Conservation (phyloP, 192 early-diverging fungal species). For the Coemansia sp. region DNA sequence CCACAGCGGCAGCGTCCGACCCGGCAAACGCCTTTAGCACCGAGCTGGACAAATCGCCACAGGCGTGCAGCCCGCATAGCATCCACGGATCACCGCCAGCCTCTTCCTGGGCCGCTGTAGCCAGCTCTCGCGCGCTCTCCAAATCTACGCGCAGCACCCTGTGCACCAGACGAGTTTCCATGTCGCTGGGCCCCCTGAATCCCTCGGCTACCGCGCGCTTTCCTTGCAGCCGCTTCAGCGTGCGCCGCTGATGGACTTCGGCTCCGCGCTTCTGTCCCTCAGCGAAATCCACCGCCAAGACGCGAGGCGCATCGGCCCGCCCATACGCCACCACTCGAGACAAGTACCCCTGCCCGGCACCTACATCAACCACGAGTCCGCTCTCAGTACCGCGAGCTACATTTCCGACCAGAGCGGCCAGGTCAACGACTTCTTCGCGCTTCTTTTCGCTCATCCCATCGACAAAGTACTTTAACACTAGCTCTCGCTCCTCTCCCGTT, state of each 20-base stretch:
- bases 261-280: conserved; percentile 40
- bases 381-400: conserved; percentile 15
- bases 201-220: conserved; percentile 20
- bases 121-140: conserved; percentile 18
- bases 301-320: conserved; percentile 2
- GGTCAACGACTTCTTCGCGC: conserved; percentile 39
- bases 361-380: conserved; percentile 40
- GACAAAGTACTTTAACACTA: conserved; percentile 25
- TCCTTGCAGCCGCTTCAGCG: conserved; percentile 21
- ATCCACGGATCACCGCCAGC: conserved; percentile 53
- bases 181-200: conserved; percentile 15
- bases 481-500: neutral
- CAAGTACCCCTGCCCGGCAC: conserved; percentile 52
- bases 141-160: conserved; percentile 20
- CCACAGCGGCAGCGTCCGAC: conserved; percentile 56
- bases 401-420: conserved; percentile 26
- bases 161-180: conserved; percentile 22
- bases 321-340: conserved; percentile 46
- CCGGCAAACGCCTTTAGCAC: conserved; percentile 67
- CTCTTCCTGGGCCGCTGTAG: neutral
- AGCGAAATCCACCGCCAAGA: conserved; percentile 41
- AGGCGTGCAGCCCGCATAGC: conserved; percentile 80
- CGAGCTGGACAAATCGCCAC: conserved; percentile 76
- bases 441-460: conserved; percentile 52
- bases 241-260: conserved; percentile 22